Conservation (phyloP, 2,329 filamentous ascomycete species). For the Rhexocercosporidium sp. region DNA sequence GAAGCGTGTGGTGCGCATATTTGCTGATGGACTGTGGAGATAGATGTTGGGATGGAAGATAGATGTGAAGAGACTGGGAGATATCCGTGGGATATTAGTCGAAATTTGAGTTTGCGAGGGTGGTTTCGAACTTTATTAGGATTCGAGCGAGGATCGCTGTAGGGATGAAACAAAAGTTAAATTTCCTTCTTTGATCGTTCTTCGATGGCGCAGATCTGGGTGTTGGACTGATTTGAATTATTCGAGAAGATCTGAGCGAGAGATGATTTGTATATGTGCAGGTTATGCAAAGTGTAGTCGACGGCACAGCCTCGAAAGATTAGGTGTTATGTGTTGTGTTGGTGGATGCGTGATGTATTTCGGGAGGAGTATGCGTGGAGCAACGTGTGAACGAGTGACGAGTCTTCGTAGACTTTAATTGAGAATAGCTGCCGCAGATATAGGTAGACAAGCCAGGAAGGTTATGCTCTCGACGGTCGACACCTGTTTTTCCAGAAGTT, state of each 20-base stretch:
- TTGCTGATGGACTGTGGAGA: slow-evolving; percentile 23
- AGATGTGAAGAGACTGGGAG: slow-evolving; percentile 7
- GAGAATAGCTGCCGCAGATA: slow-evolving; percentile 21
- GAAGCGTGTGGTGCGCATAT: slow-evolving; percentile 41
- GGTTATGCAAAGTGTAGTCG: slow-evolving; percentile 21
- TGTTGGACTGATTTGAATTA: background rate
- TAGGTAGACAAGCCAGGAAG: slow-evolving; percentile 3
- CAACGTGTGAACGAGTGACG: slow-evolving; percentile 38
- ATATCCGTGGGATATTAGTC: background rate
- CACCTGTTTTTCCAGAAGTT: slow-evolving; percentile 16
- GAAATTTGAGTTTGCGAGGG: slow-evolving; percentile 11
- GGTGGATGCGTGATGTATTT: background rate
- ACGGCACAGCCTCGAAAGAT: slow-evolving; percentile 35
- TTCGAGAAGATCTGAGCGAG: background rate
- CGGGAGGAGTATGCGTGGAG: slow-evolving; percentile 20
- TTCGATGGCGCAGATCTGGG: slow-evolving; percentile 1
- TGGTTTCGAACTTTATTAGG: slow-evolving; percentile 3
- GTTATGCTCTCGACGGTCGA: slow-evolving; percentile 14
- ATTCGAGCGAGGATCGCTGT: background rate
- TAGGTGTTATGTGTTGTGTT: slow-evolving; percentile 12
- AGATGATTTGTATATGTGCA: slow-evolving; percentile 11
- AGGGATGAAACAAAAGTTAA: slow-evolving; percentile 14
- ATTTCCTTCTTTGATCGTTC: background rate
- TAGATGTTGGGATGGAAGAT: background rate
- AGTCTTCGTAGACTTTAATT: slow-evolving; percentile 33